Base-by-base conservation (phyloP, 2,329 filamentous ascomycete genomes). In the Penicillium sp. region DNA sequence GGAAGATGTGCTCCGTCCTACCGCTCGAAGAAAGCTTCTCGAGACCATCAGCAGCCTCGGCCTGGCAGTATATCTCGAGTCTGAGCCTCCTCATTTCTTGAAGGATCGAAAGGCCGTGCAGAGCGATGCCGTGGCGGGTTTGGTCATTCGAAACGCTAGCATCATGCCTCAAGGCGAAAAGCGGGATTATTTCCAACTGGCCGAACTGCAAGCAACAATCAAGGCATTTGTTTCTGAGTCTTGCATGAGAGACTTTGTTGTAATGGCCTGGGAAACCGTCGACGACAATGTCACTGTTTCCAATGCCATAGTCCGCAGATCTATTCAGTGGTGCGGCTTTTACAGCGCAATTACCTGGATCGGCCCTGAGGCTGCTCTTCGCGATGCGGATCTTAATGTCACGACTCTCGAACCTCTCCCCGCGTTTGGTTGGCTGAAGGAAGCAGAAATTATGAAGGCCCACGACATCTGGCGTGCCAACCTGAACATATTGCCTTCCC, bases 381-480 rank as follows among this genome's bases (percentile, higher is more conserved):
- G 57, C 3, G 61, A 75, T 56, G 63, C 67, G 2, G 53, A 58
- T 5, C 43, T 64, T 9, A 69, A 69, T 29, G 53, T 56, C 22
- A 64, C 66, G 10, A 57, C 54, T 8, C 44, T 53, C 0, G 67
- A 74, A 49, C 73, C 73, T 12, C 61, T 76, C 3, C 69, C 72
- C 6, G 71, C 73, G 2, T 71, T 76, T 49, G 66, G 70, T 44
- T 76, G 72, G 72, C 53, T 76, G 48, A 76, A 75, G 53, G 69
- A 73, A 37, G 61, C 67, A 10, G 62, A 68, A n/a, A 65, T 72
- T 13, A 75, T 75, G 65, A 65, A 68, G 33, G 55, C 64, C 0
- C 73, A 76, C 43, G 68, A 73, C 34, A 58, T 51, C 28, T 75
- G 72, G 72, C 67, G 66, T 40, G 61, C 59, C 2, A 70, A 70